Evolutionary conservation across 208 protist species (phyloP).

Genomic region (Leishmania gerbilli): DNA sequence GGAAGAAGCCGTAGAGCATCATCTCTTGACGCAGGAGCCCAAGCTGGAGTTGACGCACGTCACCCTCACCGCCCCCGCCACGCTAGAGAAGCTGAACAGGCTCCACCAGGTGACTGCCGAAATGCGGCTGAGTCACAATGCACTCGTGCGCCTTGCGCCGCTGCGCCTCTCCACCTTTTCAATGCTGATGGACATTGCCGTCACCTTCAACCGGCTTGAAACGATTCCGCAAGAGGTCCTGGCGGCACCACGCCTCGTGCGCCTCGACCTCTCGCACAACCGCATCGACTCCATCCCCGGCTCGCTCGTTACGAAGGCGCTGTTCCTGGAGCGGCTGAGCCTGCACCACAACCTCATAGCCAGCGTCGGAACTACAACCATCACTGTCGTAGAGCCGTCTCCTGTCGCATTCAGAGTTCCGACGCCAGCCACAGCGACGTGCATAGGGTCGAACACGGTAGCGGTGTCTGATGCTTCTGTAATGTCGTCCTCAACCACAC

Average conservation of each 20-base stretch:
- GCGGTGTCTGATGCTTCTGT: not conserved
- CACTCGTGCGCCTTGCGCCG: constrained; percentile 27
- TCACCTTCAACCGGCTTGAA: constrained; percentile 59
- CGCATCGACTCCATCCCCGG: constrained; percentile 57
- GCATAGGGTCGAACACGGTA: not conserved
- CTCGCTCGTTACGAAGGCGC: constrained; percentile 25
- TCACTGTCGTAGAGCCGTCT: not conserved
- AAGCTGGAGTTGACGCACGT: constrained; percentile 25
- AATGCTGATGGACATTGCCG: constrained; percentile 51
- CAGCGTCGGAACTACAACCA: constrained; percentile 35
- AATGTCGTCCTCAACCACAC: not conserved
- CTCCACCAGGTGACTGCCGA: constrained; percentile 22
- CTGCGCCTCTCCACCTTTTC: constrained; percentile 49
- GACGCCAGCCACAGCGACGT: not conserved
- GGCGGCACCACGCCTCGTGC: constrained; percentile 49
- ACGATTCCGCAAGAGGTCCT: constrained; percentile 68
- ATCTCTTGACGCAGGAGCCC: constrained; percentile 15
- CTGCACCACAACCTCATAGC: constrained; percentile 71
- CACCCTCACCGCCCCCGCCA: constrained; percentile 7
- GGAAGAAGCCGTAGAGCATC: constrained; percentile 20
- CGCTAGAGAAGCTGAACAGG: constrained; percentile 30
- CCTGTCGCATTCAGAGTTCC: not conserved
- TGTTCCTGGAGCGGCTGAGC: constrained; percentile 59
- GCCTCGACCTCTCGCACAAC: constrained; percentile 79
- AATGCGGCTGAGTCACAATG: constrained; percentile 52